These are phyloP conservation scores for Kregervanrija delftensis DNA, from an alignment of 805 yeast genomes.

Conservation along the genomic window DNA sequence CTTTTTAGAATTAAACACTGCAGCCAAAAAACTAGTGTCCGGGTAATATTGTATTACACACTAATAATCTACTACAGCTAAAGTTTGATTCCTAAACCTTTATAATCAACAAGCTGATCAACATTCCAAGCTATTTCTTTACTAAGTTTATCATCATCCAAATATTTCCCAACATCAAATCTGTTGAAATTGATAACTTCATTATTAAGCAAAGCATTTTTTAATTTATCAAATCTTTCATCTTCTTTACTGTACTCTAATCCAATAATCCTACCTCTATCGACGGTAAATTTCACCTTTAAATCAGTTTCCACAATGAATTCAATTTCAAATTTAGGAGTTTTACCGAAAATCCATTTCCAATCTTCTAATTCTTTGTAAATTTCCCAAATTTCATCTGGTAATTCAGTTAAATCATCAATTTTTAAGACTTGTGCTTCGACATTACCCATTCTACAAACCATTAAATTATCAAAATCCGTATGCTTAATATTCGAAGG, in stretches of 20 bases:
- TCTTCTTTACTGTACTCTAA: constrained; percentile 11
- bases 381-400: constrained; percentile 33
- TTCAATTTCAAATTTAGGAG: constrained; percentile 66
- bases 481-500: constrained; percentile 9
- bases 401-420: constrained; percentile 20
- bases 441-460: constrained; percentile 4
- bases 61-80: no score
- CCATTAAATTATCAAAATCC: constrained; percentile 11
- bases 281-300: constrained; percentile 36
- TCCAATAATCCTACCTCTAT: constrained; percentile 34
- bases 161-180: constrained; percentile 7
- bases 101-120: constrained; percentile 18
- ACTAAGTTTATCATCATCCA: constrained; percentile 10
- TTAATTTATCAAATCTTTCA: constrained; percentile 10
- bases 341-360: constrained; percentile 70
- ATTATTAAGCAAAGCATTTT: constrained; percentile 4
- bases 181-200: constrained; percentile 16
- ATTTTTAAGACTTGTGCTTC: constrained; percentile 19
- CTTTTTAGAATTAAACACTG: no score
- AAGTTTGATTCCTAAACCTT: constrained; percentile 3
- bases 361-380: constrained; percentile 43
- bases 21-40: no score
- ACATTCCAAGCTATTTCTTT: constrained; percentile 22
- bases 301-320: constrained; percentile 34
- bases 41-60: no score